phyloP scores from a whole-genome alignment of 768 basidiomycete genomes.

The Suillus subaureus region DNA sequence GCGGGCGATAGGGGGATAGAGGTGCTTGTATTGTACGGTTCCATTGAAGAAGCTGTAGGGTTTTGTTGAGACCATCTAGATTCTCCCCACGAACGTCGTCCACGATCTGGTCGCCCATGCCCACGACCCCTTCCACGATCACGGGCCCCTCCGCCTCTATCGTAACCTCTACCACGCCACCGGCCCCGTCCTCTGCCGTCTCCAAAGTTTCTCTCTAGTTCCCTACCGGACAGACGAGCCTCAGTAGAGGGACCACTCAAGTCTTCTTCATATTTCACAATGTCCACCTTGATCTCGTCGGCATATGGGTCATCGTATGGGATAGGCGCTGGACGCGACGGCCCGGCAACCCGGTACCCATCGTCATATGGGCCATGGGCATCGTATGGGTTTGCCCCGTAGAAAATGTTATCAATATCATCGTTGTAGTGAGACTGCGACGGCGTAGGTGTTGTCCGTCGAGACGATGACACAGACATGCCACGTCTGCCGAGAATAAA shows the following conservation, averaged over 20 bases:
- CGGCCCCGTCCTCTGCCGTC: slow-evolving; percentile 33
- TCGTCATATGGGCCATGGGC: slow-evolving; percentile 71
- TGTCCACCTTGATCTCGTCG: slow-evolving; percentile 41
- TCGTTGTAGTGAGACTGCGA: slow-evolving; percentile 57
- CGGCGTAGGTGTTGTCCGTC: slow-evolving; percentile 55
- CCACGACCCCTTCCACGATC: slow-evolving; percentile 33
- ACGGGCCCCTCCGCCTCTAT: slow-evolving; percentile 27
- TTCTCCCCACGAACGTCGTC: slow-evolving; percentile 19
- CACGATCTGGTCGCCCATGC: slow-evolving; percentile 29
- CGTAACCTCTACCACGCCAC: slow-evolving; percentile 38
- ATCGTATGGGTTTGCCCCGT: slow-evolving; percentile 64
- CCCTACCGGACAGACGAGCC: not conserved
- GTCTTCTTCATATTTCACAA: slow-evolving; percentile 11
- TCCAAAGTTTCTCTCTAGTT: not conserved
- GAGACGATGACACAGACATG: slow-evolving; percentile 54
- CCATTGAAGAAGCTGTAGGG: slow-evolving; percentile 19
- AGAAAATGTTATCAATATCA: slow-evolving; percentile 44
- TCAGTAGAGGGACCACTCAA: not conserved
- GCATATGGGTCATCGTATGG: slow-evolving; percentile 85
- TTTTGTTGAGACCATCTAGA: slow-evolving; percentile 22
- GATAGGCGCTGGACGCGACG: slow-evolving; percentile 64
- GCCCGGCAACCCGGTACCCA: slow-evolving; percentile 51
- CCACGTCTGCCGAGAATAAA: slow-evolving; percentile 44
- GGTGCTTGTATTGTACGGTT: slow-evolving; percentile 33
- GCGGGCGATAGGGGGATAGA: slow-evolving; percentile 43